Base-by-base conservation (phyloP, 805 yeast genomes). In the Nakazawaea wyomingensis region DNA sequence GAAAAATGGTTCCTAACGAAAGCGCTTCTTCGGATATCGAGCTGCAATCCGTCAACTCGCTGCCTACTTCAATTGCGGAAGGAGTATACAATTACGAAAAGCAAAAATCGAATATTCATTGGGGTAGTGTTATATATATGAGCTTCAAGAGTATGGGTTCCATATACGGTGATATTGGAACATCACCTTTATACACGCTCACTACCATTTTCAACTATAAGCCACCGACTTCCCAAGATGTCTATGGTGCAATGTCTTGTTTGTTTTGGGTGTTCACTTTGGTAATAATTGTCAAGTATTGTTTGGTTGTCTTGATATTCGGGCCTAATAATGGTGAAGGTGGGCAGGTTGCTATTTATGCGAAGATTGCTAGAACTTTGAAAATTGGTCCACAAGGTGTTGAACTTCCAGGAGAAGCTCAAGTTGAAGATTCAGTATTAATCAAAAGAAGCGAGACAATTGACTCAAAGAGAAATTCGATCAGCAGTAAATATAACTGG, bases 291-390 rank as follows among this genome's bases (percentile, higher is more conserved):
- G 36, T 69, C 53, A 78, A 78, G 52, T 78, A 78, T 50, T 61
- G 71, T 13, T 52, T 68, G 32, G 56, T 78, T 39, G 82, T 77
- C 8, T 61, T 77, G 37, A 49, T 53, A 16, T 53, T 65, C 35
- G 84, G 82, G 11, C 77, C 80, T 8, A 75, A 77, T 54, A 68
- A 74, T 36, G 80, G 79, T 36, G 81, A 78, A 54, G 83, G 84
- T 48, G 83, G 84, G 1, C 81, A 76, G 47, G 71, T 78, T 27
- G 83, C 84, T n/a, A 69, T 78, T 34, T 78, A 77, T 50, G 74
- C 82, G 18, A 76, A 76, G 52, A 66, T 76, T 27, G 78, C 81
- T 4, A 61, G 78, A 32, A 60, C 62, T 29, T 56, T 76, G 48
- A 66, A 65, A 30, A 60, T 74, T 39, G 77, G 74, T 11, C 75